phyloP scores from a whole-genome alignment of 2,329 filamentous ascomycete species.

The Fusarium denticulatum region DNA sequence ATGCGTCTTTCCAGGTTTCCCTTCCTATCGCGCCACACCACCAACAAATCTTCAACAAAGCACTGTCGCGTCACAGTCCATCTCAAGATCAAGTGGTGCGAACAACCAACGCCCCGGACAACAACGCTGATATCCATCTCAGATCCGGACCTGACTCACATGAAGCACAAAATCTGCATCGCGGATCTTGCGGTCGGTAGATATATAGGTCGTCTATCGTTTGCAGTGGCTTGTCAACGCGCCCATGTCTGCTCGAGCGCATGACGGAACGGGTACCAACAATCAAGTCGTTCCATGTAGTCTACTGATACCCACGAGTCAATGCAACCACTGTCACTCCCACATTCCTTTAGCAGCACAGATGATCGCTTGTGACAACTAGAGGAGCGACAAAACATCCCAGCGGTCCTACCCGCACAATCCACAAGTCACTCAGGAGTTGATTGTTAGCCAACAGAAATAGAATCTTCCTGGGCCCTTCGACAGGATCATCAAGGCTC shows the following conservation, averaged over 20 bases:
- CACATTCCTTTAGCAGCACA: constrained; percentile 11
- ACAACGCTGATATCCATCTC: not conserved
- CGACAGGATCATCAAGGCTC: constrained; percentile 23
- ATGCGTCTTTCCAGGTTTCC: constrained; percentile 22
- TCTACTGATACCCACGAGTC: not conserved
- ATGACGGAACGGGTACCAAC: not conserved
- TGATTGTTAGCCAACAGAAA: constrained; percentile 22
- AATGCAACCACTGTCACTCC: not conserved
- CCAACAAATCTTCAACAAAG: constrained; percentile 13
- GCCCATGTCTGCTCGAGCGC: not conserved
- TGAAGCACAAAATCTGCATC: not conserved
- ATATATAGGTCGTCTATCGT: not conserved
- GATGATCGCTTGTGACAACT: constrained; percentile 2
- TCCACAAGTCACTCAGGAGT: constrained; percentile 2
- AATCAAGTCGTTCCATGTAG: not conserved
- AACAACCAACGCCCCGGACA: not conserved
- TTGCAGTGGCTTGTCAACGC: not conserved
- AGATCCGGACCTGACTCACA: not conserved
- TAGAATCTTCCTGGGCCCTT: constrained; percentile 23
- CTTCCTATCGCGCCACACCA: constrained; percentile 5
- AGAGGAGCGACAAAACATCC: constrained; percentile 10
- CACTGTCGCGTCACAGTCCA: constrained; percentile 6
- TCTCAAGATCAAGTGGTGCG: constrained; percentile 9
- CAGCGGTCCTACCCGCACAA: constrained; percentile 5
- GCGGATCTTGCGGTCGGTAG: not conserved